A percentile compares a stretch with the other conserved stretches of the same genome.
phyloP scores from a whole-genome alignment of 2,329 filamentous ascomycete species.

The Penicillium sp. region DNA sequence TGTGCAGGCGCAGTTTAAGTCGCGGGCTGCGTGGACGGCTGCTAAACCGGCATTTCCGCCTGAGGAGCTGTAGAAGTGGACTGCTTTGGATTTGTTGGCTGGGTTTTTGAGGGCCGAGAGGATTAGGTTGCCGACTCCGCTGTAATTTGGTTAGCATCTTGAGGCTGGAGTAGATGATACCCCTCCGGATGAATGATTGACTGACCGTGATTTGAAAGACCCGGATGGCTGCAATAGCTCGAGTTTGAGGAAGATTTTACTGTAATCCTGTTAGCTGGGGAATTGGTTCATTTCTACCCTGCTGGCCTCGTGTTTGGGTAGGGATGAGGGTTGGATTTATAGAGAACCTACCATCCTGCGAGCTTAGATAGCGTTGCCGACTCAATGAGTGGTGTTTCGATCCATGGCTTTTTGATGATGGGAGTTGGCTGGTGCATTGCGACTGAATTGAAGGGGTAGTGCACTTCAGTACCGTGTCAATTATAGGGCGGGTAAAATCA shows the following conservation, averaged over 20 bases:
- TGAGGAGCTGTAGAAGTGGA: slow-evolving; percentile 74
- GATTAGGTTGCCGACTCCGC: slow-evolving; percentile 41
- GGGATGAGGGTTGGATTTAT: not conserved
- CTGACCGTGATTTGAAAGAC: slow-evolving; percentile 72
- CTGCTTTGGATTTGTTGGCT: slow-evolving; percentile 32
- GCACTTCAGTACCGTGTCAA: not conserved
- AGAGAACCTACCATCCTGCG: slow-evolving; percentile 37
- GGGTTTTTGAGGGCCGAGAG: slow-evolving; percentile 26
- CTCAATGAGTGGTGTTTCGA: slow-evolving; percentile 42
- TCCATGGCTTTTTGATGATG: slow-evolving; percentile 34
- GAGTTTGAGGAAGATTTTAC: slow-evolving; percentile 79
- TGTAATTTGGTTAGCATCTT: slow-evolving; percentile 5
- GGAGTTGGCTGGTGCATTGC: not conserved
- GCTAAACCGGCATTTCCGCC: slow-evolving; percentile 83
- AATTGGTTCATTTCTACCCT: not conserved
- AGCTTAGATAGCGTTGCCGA: slow-evolving; percentile 36
- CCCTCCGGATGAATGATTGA: not conserved
- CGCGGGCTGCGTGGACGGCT: slow-evolving; percentile 68
- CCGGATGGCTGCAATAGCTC: slow-evolving; percentile 78
- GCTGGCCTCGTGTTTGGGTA: not conserved
- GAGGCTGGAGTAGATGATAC: not conserved
- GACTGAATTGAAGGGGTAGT: not conserved
- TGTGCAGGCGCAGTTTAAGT: slow-evolving; percentile 63
- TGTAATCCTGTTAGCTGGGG: slow-evolving; percentile 10
- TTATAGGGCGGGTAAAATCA: not conserved